Evolutionary conservation across 2,329 filamentous ascomycete genomes (phyloP).

Genomic region (Botrytis aclada): DNA sequence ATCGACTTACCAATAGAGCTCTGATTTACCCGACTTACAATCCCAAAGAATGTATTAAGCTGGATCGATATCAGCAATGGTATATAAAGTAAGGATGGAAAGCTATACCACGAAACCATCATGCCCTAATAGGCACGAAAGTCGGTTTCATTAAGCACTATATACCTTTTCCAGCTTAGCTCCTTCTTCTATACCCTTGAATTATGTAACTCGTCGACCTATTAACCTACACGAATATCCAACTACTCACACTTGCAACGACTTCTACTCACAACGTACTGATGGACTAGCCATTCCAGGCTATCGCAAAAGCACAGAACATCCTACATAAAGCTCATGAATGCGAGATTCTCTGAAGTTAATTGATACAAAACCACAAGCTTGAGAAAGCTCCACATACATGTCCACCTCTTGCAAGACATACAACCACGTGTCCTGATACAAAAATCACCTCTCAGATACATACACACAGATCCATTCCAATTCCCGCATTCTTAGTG

Average conservation of each 20-base stretch:
- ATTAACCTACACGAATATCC: background rate
- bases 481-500: background rate
- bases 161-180: too few relatives aligned
- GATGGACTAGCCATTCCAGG: background rate
- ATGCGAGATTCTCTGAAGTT: background rate
- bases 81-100: too few relatives aligned
- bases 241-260: background rate
- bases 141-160: too few relatives aligned
- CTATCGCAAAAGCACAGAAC: rapidly evolving
- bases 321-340: background rate
- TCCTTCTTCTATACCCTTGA: too few relatives aligned
- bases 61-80: too few relatives aligned
- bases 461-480: background rate
- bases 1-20: background rate
- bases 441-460: background rate
- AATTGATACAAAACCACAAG: background rate
- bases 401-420: background rate
- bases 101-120: too few relatives aligned
- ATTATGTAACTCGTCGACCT: background rate
- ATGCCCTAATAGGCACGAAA: too few relatives aligned
- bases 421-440: background rate
- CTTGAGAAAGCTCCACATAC: background rate
- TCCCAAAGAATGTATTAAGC: too few relatives aligned
- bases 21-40: too few relatives aligned
- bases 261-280: background rate